A percentile compares a stretch with the other conserved stretches of the same genome.
Evolutionary conservation across 2,329 filamentous ascomycete genomes (phyloP).

Genomic region (Fusarium oxysporum): DNA sequence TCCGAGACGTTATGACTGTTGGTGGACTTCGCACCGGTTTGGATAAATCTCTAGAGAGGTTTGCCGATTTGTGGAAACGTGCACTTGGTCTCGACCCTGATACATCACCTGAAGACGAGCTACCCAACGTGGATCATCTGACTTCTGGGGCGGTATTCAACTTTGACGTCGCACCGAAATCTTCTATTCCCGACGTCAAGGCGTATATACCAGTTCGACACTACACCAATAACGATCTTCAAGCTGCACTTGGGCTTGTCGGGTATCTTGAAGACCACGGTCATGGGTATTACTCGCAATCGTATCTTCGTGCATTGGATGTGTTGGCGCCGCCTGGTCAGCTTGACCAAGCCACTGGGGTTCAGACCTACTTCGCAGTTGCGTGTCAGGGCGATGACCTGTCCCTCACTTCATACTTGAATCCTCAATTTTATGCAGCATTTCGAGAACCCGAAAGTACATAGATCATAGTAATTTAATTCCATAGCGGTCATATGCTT

Average conservation of each 20-base stretch:
- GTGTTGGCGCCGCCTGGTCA: not conserved
- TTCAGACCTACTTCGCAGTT: not conserved
- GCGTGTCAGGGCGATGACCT: not conserved
- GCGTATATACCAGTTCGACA: conserved; percentile 1
- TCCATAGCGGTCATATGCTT: not conserved
- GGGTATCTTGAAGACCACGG: not conserved
- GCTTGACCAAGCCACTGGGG: not conserved
- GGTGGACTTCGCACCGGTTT: not conserved
- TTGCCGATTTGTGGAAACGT: conserved; percentile 1
- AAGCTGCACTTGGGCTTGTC: not conserved
- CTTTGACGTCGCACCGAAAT: not conserved
- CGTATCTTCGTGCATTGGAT: not conserved
- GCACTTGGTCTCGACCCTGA: not conserved
- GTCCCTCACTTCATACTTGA: not conserved
- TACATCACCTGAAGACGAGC: not conserved
- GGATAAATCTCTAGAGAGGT: not conserved
- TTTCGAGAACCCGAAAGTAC: not conserved
- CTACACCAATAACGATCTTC: not conserved
- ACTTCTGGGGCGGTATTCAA: not conserved
- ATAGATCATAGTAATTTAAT: not conserved
- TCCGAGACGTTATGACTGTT: not conserved
- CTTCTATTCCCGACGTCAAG: conserved; percentile 1
- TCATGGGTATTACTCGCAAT: not conserved
- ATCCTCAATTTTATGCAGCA: not conserved
- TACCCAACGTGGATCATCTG: not conserved